Conservation (phyloP, 2,329 filamentous ascomycete species). For the Penicillium sp. region DNA sequence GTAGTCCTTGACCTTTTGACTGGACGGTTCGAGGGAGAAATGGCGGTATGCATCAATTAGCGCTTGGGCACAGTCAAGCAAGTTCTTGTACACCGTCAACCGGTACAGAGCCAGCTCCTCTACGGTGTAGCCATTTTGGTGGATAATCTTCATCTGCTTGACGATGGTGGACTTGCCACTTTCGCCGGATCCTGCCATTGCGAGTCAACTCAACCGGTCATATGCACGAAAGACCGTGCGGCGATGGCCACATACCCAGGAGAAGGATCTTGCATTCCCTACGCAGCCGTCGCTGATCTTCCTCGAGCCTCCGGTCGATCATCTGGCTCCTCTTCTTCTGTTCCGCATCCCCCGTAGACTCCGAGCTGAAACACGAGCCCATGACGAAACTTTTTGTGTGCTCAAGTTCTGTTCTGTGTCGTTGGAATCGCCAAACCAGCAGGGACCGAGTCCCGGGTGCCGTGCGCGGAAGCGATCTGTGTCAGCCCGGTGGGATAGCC, state of each 20-base stretch:
- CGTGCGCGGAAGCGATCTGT: constrained; percentile 28
- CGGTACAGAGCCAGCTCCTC: constrained; percentile 94
- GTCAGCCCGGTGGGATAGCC: constrained; percentile 30
- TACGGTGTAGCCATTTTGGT: constrained; percentile 93
- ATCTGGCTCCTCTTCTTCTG: constrained; percentile 95
- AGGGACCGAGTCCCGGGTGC: constrained; percentile 24
- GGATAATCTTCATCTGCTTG: constrained; percentile 99
- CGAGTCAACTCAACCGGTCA: constrained; percentile 7
- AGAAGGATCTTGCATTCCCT: constrained; percentile 99
- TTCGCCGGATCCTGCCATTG: constrained; percentile 79
- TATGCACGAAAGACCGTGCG: constrained; percentile 8
- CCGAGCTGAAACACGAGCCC: constrained; percentile 91
- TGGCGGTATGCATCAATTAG: constrained; percentile 89
- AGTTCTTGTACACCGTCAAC: constrained; percentile 96
- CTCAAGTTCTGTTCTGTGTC: background rate
- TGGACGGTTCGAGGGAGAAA: constrained; percentile 79
- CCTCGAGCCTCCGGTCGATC: constrained; percentile 91
- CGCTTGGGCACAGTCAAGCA: constrained; percentile 94
- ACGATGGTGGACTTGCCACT: constrained; percentile 99
- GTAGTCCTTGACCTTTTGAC: constrained; percentile 70
- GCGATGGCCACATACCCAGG: constrained; percentile 63
- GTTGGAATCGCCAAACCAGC: constrained; percentile 24
- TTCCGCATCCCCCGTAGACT: constrained; percentile 76
- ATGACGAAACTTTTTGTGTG: constrained; percentile 52
- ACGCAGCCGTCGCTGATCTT: constrained; percentile 88